Conservation (phyloP, 192 early-diverging fungal genomes). For the Dimargaris xerosporica region DNA sequence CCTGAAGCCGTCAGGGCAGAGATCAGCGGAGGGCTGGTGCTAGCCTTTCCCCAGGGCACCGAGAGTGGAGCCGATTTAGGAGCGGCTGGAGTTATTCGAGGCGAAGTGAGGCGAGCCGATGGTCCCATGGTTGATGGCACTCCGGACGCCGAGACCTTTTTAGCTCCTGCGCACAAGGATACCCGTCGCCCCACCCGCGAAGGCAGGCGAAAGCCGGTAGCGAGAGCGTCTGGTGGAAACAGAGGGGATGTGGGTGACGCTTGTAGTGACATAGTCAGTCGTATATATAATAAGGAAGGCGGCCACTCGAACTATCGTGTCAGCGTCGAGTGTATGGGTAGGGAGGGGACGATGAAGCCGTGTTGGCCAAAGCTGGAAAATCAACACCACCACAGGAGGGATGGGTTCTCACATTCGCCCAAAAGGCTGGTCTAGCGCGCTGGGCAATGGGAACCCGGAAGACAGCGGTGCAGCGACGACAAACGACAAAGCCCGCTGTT, state of each 20-base stretch:
- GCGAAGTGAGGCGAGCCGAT: not conserved
- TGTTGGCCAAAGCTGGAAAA: too few relatives aligned
- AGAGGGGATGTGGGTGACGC: slow-evolving; percentile 1
- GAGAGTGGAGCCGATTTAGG: not conserved
- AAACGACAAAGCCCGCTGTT: too few relatives aligned
- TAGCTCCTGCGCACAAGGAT: not conserved
- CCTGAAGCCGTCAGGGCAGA: slow-evolving; percentile 2
- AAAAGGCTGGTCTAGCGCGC: too few relatives aligned
- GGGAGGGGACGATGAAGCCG: too few relatives aligned
- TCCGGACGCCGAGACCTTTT: not conserved
- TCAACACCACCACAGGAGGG: too few relatives aligned
- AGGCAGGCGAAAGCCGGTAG: not conserved
- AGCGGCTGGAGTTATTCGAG: not conserved
- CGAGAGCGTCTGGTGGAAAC: slow-evolving; percentile 7
- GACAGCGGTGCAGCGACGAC: too few relatives aligned
- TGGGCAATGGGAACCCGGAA: too few relatives aligned
- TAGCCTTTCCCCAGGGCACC: slow-evolving; percentile 11
- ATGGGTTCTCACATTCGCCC: too few relatives aligned
- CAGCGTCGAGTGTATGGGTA: too few relatives aligned
- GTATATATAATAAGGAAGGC: not conserved
- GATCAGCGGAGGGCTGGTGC: slow-evolving; percentile 10
- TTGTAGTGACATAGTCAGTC: not conserved
- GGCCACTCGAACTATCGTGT: not conserved
- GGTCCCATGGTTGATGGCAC: not conserved
- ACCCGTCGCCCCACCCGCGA: not conserved